Percentiles rank a stretch among this genome's conserved stretches.
These are phyloP conservation scores for Forsythia viridissima DNA, from an alignment of 257 asterid species.

Conservation along the genomic window DNA sequence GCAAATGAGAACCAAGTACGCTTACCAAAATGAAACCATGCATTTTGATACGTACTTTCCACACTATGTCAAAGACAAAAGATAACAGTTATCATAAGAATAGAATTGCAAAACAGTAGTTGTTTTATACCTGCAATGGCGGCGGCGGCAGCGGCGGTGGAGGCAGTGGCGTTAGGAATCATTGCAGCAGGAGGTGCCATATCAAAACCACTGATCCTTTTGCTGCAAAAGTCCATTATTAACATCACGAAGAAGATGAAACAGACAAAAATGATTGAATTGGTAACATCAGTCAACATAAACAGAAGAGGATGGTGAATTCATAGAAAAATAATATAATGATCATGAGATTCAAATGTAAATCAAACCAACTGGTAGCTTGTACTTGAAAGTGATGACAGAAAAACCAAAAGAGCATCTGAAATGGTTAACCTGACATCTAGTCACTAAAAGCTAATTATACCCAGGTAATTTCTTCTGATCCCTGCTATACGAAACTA, in stretches of 20 bases:
- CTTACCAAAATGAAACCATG: constrained; percentile 92
- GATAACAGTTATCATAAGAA: constrained; percentile 38
- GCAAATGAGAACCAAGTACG: constrained; percentile 61
- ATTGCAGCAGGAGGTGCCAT: constrained; percentile 88
- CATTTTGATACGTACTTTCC: constrained; percentile 73
- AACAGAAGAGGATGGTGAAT: background rate
- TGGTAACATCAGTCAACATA: background rate
- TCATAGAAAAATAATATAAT: background rate
- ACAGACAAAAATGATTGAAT: constrained; percentile 22
- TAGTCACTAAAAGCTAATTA: background rate
- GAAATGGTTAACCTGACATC: background rate
- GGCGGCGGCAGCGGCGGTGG: constrained; percentile 34
- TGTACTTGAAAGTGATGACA: background rate
- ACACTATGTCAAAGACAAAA: constrained; percentile 58
- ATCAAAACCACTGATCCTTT: constrained; percentile 97
- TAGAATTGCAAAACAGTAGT: constrained; percentile 21
- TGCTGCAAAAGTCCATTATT: constrained; percentile 56
- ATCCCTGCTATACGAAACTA: background rate
- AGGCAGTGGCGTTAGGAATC: constrained; percentile 50
- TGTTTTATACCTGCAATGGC: constrained; percentile 59
- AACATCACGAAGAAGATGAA: constrained; percentile 25
- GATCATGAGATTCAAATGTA: background rate
- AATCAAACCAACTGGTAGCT: background rate
- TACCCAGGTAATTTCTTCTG: background rate
- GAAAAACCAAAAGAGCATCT: background rate